Percentiles rank a stretch among this genome's conserved stretches.
Conservation (phyloP, 768 basidiomycete species). For the Tylopilus rubrobrunneus region DNA sequence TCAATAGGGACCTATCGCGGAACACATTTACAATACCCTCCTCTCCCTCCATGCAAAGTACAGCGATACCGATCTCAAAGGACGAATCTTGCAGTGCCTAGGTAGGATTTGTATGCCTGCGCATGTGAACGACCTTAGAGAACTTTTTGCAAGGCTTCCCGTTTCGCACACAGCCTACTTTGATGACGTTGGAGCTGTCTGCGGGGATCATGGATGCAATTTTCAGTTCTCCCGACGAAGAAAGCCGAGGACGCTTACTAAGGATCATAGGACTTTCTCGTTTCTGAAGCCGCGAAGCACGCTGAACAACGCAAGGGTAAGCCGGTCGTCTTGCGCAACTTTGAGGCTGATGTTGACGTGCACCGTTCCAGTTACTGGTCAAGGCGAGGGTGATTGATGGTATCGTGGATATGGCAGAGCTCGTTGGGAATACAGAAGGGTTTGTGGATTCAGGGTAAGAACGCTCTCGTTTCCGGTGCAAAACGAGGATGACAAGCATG, state of each 20-base stretch:
- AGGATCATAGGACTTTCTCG: slow-evolving; percentile 90
- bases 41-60: slow-evolving; percentile 71
- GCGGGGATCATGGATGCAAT: slow-evolving; percentile 86
- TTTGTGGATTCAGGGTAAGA: slow-evolving; percentile 95
- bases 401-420: slow-evolving; percentile 84
- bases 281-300: slow-evolving; percentile 79
- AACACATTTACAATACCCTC: slow-evolving; percentile 75
- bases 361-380: slow-evolving; percentile 9
- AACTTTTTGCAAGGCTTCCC: slow-evolving; percentile 61
- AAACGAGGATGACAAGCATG: neutral
- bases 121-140: neutral
- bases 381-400: slow-evolving; percentile 27
- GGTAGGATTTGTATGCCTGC: slow-evolving; percentile 43
- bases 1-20: slow-evolving; percentile 63
- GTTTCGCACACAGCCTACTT: slow-evolving; percentile 85
- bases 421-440: slow-evolving; percentile 92
- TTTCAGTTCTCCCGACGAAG: slow-evolving; percentile 71
- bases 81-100: slow-evolving; percentile 79
- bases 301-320: slow-evolving; percentile 65
- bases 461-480: neutral
- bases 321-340: neutral
- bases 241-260: slow-evolving; percentile 67
- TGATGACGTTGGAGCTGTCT: slow-evolving; percentile 82
- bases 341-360: neutral
- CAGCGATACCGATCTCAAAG: slow-evolving; percentile 52